Evolutionary conservation across 2,329 filamentous ascomycete genomes (phyloP).

Genomic region (Colletotrichum truncatum): DNA sequence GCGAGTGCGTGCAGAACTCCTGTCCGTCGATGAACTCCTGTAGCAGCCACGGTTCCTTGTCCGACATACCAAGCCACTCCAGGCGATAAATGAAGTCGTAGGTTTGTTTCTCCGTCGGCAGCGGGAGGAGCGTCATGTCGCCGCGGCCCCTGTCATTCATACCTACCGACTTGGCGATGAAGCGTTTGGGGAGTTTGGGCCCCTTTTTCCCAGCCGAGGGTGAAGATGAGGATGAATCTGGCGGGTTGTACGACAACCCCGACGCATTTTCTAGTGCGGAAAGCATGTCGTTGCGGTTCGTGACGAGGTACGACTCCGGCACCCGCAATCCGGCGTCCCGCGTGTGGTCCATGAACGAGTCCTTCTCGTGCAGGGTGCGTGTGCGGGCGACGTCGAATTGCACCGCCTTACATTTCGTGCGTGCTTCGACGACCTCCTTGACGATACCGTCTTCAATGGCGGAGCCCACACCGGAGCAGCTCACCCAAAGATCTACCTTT

Average conservation of each 20-base stretch:
- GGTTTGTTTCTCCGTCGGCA: slow-evolving; percentile 61
- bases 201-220: slow-evolving; percentile 28
- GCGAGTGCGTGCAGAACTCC: slow-evolving; percentile 77
- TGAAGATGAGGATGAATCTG: background rate
- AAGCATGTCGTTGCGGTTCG: slow-evolving; percentile 60
- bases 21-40: slow-evolving; percentile 71
- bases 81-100: slow-evolving; percentile 62
- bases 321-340: slow-evolving; percentile 60
- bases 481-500: slow-evolving; percentile 76
- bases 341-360: slow-evolving; percentile 70
- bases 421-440: slow-evolving; percentile 66
- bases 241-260: slow-evolving; percentile 5
- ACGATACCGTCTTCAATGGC: slow-evolving; percentile 74
- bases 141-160: slow-evolving; percentile 68
- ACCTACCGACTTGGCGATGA: slow-evolving; percentile 73
- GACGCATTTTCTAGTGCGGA: slow-evolving; percentile 54
- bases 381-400: slow-evolving; percentile 69
- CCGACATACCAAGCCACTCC: slow-evolving; percentile 54
- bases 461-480: slow-evolving; percentile 74
- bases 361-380: slow-evolving; percentile 69
- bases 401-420: slow-evolving; percentile 68
- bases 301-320: slow-evolving; percentile 63
- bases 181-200: too few relatives aligned
- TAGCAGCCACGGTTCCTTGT: slow-evolving; percentile 68
- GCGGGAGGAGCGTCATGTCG: slow-evolving; percentile 73